Evolutionary conservation across 345 rosid genomes (phyloP).

Genomic region (Hibiscus mutabilis): DNA sequence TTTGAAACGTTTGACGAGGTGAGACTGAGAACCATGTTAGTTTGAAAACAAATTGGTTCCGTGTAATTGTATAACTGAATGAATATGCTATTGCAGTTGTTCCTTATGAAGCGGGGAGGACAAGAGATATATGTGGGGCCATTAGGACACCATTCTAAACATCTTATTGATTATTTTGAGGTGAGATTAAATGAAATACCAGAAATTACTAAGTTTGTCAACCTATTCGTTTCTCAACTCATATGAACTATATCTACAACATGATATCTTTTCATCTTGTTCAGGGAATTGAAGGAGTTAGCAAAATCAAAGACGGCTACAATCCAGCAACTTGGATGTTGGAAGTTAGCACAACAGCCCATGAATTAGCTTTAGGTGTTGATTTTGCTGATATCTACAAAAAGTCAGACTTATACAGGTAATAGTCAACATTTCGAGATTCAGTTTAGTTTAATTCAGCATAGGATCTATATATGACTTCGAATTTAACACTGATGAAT

Average conservation of each 20-base stretch:
- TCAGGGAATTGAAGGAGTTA: slow-evolving; percentile 51
- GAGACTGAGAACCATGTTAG: slow-evolving; percentile 16
- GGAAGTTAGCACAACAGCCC: slow-evolving; percentile 51
- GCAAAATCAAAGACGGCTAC: slow-evolving; percentile 59
- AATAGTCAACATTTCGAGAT: neutral
- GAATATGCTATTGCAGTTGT: slow-evolving; percentile 33
- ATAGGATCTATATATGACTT: neutral
- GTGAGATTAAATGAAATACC: slow-evolving; percentile 20
- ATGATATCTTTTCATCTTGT: neutral
- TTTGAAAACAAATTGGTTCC: neutral
- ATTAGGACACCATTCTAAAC: slow-evolving; percentile 55
- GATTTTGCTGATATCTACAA: slow-evolving; percentile 57
- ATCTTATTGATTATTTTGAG: slow-evolving; percentile 62
- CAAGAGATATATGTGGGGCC: slow-evolving; percentile 78
- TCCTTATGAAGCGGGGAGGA: slow-evolving; percentile 71
- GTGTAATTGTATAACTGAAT: neutral
- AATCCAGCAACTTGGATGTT: slow-evolving; percentile 97
- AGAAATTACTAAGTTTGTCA: neutral
- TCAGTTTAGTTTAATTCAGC: no score
- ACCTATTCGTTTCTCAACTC: neutral
- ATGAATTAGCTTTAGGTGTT: slow-evolving; percentile 51
- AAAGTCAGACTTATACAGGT: slow-evolving; percentile 59
- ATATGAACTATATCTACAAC: neutral
- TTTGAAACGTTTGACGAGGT: slow-evolving; percentile 95
- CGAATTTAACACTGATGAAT: neutral